These are phyloP conservation scores for Pelargonium myrrhifolium DNA, from an alignment of 441 rosid species.

Conservation along the genomic window DNA sequence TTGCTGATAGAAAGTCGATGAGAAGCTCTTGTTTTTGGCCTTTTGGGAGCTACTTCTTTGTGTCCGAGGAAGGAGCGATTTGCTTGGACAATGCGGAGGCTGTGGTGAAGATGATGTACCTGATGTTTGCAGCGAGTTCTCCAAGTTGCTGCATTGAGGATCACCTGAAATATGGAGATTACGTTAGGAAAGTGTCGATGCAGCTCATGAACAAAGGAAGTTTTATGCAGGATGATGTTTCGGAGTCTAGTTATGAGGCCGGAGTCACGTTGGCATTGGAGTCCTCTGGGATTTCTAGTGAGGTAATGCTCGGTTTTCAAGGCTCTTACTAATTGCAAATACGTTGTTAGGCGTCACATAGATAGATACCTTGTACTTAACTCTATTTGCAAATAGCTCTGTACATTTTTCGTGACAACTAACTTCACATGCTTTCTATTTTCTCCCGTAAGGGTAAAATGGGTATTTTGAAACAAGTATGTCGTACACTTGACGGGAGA, in stretches of 20 bases:
- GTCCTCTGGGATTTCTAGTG: conserved; percentile 39
- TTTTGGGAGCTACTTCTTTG: conserved; percentile 60
- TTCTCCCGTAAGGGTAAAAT: too few relatives aligned
- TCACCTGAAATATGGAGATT: conserved; percentile 52
- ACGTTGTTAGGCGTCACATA: too few relatives aligned
- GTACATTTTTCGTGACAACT: too few relatives aligned
- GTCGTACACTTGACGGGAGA: too few relatives aligned
- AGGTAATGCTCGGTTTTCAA: conserved; percentile 24
- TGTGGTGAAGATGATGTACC: conserved; percentile 46
- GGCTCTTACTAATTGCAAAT: too few relatives aligned
- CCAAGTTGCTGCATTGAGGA: conserved; percentile 40
- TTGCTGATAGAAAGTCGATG: too few relatives aligned
- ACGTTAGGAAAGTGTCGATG: conserved; percentile 27
- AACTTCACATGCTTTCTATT: too few relatives aligned
- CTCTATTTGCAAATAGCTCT: too few relatives aligned
- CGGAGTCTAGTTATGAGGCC: conserved; percentile 52
- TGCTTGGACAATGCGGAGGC: conserved; percentile 52
- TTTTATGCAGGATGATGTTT: conserved; percentile 27
- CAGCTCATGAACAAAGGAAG: conserved; percentile 37
- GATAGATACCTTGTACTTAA: too few relatives aligned
- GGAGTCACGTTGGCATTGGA: conserved; percentile 55
- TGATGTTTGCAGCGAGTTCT: conserved; percentile 27
- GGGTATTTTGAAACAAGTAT: too few relatives aligned
- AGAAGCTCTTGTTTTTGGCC: conserved; percentile 41
- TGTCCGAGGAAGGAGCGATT: conserved; percentile 57